Evolutionary conservation across 805 yeast species (phyloP), one percentile per base, ranked within the genome.

Genomic region (Yamadazyma insecticola): DNA sequence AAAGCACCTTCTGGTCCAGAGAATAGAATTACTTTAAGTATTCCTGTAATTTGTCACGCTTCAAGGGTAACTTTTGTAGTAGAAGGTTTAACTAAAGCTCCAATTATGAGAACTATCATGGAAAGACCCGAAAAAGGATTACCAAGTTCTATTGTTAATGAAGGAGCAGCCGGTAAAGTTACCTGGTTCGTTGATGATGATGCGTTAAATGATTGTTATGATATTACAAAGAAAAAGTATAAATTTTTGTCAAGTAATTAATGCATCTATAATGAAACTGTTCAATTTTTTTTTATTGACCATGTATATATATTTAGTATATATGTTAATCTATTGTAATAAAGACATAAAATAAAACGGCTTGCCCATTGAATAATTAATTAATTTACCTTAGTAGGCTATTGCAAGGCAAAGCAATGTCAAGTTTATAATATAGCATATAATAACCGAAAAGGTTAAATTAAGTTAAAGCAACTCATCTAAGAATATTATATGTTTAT

Each of bases 121-220:
- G 97, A 90, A 63, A 76, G 96, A 52, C 97, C 97, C 3, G 97
- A 92, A 53, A 88, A 88, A 65, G 96, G 96, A 1, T 71, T 90
- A 37, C 98, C 98, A 22, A 83, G 92, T 39, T 79, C 92, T 38
- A 81, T 90, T 36, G 96, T 90, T 33, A 89, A 89, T 53, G 97
- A 88, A 59, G 84, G 85, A 18, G 95, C 96, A n/a, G 96, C 95
- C 1, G 97, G 97, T 11, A 81, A 83, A 59, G 96, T 90, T 4
- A 76, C 89, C 6, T 90, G 98, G 98, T 90, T 90, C 65, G 97
- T 90, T 21, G 98, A 90, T 55, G 85, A 87, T 48, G 96, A 81
- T 44, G 96, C 96, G 2, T 74, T 86, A 47, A 74, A 77, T 28
- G 96, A 87, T 50, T 84, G 84, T 29, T 75, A 76, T 48, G 72